Evolutionary conservation across 345 rosid genomes (phyloP).

Genomic region (Hibiscus tridactylites): DNA sequence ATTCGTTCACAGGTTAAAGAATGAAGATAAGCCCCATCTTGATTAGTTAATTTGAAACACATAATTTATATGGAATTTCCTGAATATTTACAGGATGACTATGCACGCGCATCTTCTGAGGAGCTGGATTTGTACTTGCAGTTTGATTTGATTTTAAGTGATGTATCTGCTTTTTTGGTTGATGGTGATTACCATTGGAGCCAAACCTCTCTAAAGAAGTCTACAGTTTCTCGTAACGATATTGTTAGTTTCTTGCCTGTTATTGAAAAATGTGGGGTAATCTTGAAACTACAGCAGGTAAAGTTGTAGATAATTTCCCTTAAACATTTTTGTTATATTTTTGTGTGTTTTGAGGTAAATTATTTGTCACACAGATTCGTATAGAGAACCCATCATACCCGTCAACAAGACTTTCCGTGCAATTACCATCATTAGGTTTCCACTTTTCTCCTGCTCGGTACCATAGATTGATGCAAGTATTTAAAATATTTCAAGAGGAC

Average conservation of each 20-base stretch:
- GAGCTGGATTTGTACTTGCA: constrained; percentile 75
- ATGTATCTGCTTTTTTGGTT: constrained; percentile 85
- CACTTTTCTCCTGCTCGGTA: constrained; percentile 98
- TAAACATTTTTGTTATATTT: background rate
- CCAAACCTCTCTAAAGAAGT: constrained; percentile 27
- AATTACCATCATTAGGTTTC: constrained; percentile 81
- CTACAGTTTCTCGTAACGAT: constrained; percentile 24
- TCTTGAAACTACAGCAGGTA: constrained; percentile 89
- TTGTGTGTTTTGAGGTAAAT: constrained; percentile 13
- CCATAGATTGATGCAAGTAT: constrained; percentile 91
- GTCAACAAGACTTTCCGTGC: constrained; percentile 73
- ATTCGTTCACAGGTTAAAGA: constrained; percentile 72
- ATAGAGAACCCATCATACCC: constrained; percentile 73
- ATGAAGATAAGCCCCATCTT: background rate
- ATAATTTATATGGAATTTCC: constrained; percentile 4
- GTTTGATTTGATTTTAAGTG: constrained; percentile 88
- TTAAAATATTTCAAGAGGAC: constrained; percentile 64
- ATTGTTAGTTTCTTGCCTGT: constrained; percentile 65
- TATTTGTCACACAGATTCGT: constrained; percentile 52
- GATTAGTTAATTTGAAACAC: constrained; percentile 1
- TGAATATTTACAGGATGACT: constrained; percentile 58
- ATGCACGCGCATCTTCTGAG: constrained; percentile 34
- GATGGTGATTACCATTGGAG: constrained; percentile 90
- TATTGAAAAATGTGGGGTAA: constrained; percentile 84
- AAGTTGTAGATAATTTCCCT: constrained; percentile 9